Evolutionary conservation across 139 green algal genomes (phyloP).

Genomic region (Micromonas commoda): DNA sequence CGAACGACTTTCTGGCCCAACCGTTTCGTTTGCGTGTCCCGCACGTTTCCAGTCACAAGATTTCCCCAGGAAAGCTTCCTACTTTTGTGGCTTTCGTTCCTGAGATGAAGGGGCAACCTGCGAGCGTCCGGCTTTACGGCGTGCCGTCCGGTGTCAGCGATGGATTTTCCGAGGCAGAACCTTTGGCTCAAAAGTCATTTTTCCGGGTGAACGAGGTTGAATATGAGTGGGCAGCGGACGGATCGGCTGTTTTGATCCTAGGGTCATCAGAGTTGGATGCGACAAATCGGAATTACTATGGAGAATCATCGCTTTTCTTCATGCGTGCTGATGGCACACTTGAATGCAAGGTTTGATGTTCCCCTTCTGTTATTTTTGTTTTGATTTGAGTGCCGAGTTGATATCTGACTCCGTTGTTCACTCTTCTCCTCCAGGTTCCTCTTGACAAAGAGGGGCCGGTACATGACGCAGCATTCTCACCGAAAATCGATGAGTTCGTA

Average conservation of each 20-base stretch:
- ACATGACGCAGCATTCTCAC: slow-evolving; percentile 91
- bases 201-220: slow-evolving; percentile 48
- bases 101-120: slow-evolving; percentile 50
- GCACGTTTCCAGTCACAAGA: slow-evolving; percentile 6
- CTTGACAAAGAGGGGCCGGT: slow-evolving; percentile 88
- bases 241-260: slow-evolving; percentile 66
- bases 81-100: slow-evolving; percentile 30
- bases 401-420: neutral
- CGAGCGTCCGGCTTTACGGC: slow-evolving; percentile 57
- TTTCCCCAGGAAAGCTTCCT: slow-evolving; percentile 3
- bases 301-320: slow-evolving; percentile 86
- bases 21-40: slow-evolving; percentile 32
- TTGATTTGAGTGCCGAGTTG: slow-evolving; percentile 3
- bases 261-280: slow-evolving; percentile 80
- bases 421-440: slow-evolving; percentile 40
- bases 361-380: too few species aligned
- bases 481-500: slow-evolving; percentile 73
- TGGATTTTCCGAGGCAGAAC: slow-evolving; percentile 23
- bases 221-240: slow-evolving; percentile 55
- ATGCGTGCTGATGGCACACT: slow-evolving; percentile 54
- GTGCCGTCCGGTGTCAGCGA: neutral
- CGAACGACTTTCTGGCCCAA: slow-evolving; percentile 42
- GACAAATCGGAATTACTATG: slow-evolving; percentile 85
- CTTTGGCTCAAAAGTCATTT: slow-evolving; percentile 54
- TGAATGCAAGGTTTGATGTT: slow-evolving; percentile 51